A percentile compares a stretch with the other conserved stretches of the same genome.
Conservation (phyloP, 352 stramenopile genomes). For the Globisporangium heterothallicum region DNA sequence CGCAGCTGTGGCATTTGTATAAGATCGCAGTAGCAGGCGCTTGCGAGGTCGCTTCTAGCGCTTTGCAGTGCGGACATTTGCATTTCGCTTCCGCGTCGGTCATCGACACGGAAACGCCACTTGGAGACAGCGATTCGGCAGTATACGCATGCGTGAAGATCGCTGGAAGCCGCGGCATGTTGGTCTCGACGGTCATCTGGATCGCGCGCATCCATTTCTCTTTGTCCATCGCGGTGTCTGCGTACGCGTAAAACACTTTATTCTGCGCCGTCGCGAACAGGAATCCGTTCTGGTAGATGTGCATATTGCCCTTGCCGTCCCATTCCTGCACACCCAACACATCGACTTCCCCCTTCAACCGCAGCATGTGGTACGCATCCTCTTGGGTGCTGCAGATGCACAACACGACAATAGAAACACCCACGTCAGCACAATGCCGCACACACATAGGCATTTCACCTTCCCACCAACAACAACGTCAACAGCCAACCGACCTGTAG, state of each 20-base stretch:
- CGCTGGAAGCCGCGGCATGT: conserved; percentile 52
- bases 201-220: conserved; percentile 88
- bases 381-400: conserved; percentile 66
- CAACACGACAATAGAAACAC: neutral
- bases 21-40: conserved; percentile 34
- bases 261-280: conserved; percentile 85
- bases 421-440: neutral
- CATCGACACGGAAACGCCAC: conserved; percentile 35
- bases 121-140: conserved; percentile 52
- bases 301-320: conserved; percentile 90
- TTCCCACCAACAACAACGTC: neutral
- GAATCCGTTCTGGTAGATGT: conserved; percentile 88
- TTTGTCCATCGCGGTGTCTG: conserved; percentile 85
- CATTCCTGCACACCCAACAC: conserved; percentile 88
- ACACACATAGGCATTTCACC: neutral
- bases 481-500: conserved; percentile 36
- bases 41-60: conserved; percentile 27
- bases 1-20: conserved; percentile 83
- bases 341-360: conserved; percentile 82
- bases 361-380: conserved; percentile 87
- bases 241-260: conserved; percentile 88
- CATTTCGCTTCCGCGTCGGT: conserved; percentile 58
- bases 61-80: conserved; percentile 60
- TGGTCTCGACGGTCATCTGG: conserved; percentile 81
- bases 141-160: conserved; percentile 38